These are phyloP conservation scores for Euphorbia lathyris DNA, from an alignment of 345 rosid species.

Conservation along the genomic window DNA sequence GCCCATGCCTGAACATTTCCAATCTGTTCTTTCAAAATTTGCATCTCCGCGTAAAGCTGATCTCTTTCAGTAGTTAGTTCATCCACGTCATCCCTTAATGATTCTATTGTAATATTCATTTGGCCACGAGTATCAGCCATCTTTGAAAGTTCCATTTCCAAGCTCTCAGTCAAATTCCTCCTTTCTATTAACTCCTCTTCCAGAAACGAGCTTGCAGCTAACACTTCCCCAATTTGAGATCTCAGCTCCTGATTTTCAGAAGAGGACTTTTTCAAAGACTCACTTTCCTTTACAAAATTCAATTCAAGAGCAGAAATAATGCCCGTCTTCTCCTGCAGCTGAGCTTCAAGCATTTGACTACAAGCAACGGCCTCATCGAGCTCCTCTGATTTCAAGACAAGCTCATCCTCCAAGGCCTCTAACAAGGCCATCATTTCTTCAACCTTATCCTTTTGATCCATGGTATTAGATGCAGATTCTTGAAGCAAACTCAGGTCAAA, in stretches of 20 bases:
- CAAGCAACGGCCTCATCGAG: constrained; percentile 53
- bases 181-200: constrained; percentile 56
- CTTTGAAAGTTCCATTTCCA: constrained; percentile 67
- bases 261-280: constrained; percentile 31
- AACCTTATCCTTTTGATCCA: constrained; percentile 77
- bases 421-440: constrained; percentile 56
- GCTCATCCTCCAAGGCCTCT: constrained; percentile 69
- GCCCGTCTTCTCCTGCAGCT: constrained; percentile 59
- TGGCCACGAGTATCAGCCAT: constrained; percentile 53
- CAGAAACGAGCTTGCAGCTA: constrained; percentile 43
- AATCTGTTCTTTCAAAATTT: constrained; percentile 54
- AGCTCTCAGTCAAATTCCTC: constrained; percentile 48
- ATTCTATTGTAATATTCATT: constrained; percentile 55
- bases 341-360: constrained; percentile 53
- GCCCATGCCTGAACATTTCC: constrained; percentile 50
- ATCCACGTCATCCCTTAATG: constrained; percentile 42
- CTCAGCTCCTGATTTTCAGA: constrained; percentile 51
- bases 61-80: constrained; percentile 60
- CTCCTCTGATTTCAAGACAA: constrained; percentile 51
- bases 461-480: constrained; percentile 78
- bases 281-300: constrained; percentile 37
- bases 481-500: constrained; percentile 88
- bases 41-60: constrained; percentile 49
- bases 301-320: constrained; percentile 45
- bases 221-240: constrained; percentile 44